Conservation (phyloP, 495 filamentous ascomycete species). For the Pseudoneurospora amorphoporcata region DNA sequence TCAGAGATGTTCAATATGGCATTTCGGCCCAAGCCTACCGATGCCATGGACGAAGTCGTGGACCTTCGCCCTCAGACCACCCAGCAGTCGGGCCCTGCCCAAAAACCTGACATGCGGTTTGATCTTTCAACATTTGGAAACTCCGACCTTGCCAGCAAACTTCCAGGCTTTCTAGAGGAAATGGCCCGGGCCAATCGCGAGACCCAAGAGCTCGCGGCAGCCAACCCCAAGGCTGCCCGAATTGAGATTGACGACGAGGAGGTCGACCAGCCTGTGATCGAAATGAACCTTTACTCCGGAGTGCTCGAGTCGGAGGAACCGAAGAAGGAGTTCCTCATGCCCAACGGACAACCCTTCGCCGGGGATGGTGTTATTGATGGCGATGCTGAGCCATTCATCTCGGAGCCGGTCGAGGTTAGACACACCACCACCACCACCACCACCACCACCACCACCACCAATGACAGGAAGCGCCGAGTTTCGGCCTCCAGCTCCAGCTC, state of each 20-base stretch:
- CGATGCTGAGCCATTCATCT: neutral
- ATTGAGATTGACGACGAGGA: slow-evolving; percentile 15
- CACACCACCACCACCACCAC: neutral
- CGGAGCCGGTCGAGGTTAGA: neutral
- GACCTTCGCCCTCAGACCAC: slow-evolving; percentile 6
- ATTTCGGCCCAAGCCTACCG: slow-evolving; percentile 2
- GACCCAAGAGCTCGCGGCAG: slow-evolving; percentile 13
- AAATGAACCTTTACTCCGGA: slow-evolving; percentile 16
- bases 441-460: neutral
- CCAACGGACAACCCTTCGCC: neutral
- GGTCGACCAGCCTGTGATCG: slow-evolving; percentile 7
- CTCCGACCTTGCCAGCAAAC: slow-evolving; percentile 11
- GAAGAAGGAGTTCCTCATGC: neutral
- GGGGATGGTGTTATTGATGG: neutral
- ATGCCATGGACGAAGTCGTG: slow-evolving; percentile 15
- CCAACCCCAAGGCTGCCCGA: slow-evolving; percentile 8
- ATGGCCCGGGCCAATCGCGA: slow-evolving; percentile 18
- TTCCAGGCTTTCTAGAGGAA: slow-evolving; percentile 22
- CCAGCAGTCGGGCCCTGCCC: neutral
- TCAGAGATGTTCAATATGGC: neutral
- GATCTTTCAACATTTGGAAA: slow-evolving; percentile 13
- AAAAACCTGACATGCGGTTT: slow-evolving; percentile 15
- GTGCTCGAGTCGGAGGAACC: slow-evolving; percentile 10
- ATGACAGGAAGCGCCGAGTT: slow-evolving; percentile 16
- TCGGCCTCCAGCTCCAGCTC: neutral